Conservation (phyloP, 805 yeast genomes). For the Lipomyces yamanashiensis region DNA sequence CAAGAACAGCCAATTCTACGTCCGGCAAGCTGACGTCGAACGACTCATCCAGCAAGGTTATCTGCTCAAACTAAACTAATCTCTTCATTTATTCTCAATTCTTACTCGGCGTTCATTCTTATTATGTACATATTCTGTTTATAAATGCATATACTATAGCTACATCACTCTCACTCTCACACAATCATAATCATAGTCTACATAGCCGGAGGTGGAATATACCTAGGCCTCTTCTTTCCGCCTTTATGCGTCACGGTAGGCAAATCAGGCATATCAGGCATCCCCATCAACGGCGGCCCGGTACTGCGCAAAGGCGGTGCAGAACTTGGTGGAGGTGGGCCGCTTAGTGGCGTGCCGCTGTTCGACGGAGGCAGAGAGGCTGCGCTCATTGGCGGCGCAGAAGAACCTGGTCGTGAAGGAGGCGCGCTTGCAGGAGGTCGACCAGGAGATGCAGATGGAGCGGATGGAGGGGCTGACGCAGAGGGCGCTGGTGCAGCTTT, state of each 20-base stretch:
- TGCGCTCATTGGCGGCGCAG: conserved; percentile 8
- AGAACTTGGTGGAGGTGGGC: conserved; percentile 20
- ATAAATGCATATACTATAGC: background rate
- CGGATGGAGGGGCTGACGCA: background rate
- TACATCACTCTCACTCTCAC: background rate
- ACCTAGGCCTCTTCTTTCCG: conserved; percentile 29
- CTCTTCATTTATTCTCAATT: background rate
- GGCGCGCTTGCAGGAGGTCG: background rate
- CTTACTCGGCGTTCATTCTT: background rate
- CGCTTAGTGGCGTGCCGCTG: conserved; percentile 3
- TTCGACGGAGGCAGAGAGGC: conserved; percentile 21
- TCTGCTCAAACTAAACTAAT: conserved; percentile 52
- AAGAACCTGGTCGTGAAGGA: background rate
- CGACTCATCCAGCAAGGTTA: conserved; percentile 93
- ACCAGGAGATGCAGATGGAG: background rate
- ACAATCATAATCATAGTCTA: background rate
- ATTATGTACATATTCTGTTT: background rate
- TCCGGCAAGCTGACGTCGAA: conserved; percentile 92
- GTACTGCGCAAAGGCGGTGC: conserved; percentile 15
- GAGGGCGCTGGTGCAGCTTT: conserved; percentile 13
- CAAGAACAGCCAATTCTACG: conserved; percentile 92
- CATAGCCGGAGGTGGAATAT: conserved; percentile 33
- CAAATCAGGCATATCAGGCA: conserved; percentile 26
- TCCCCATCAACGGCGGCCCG: conserved; percentile 17
- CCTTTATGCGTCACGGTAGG: conserved; percentile 17